A percentile compares a stretch with the other conserved stretches of the same genome.
phyloP scores from a whole-genome alignment of 2,329 filamentous ascomycete species.

The Monosporascus ibericus region DNA sequence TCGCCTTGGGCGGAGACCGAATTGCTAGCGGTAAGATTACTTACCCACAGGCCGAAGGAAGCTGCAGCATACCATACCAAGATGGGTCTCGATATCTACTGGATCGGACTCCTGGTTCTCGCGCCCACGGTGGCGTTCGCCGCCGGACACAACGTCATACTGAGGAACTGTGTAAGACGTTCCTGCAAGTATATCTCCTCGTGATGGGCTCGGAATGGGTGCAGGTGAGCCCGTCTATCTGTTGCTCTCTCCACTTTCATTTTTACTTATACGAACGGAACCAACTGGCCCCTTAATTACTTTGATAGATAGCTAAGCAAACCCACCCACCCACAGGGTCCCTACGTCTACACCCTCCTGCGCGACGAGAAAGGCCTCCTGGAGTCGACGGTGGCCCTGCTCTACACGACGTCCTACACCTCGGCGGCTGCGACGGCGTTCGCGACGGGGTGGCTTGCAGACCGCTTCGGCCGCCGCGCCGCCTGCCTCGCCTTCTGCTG shows the following conservation, averaged over 20 bases:
- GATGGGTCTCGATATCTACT: constrained; percentile 20
- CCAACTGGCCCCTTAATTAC: no score
- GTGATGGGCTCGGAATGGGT: constrained; percentile 48
- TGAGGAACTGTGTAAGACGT: constrained; percentile 13
- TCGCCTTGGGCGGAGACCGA: no score
- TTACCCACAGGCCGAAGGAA: no score
- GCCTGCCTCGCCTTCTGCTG: constrained; percentile 51
- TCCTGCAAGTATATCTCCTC: constrained; percentile 37
- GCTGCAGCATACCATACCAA: background rate
- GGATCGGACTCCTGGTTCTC: constrained; percentile 17
- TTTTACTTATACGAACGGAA: no score
- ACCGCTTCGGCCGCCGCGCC: constrained; percentile 42
- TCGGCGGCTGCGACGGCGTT: constrained; percentile 37
- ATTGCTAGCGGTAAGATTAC: no score
- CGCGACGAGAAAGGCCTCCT: constrained; percentile 23
- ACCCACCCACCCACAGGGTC: constrained; percentile 9
- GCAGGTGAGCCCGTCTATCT: constrained; percentile 28
- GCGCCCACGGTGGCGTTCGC: constrained; percentile 12
- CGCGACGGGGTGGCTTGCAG: constrained; percentile 41
- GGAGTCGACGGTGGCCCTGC: constrained; percentile 27
- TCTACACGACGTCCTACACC: constrained; percentile 39
- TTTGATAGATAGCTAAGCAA: background rate
- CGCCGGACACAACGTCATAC: constrained; percentile 9
- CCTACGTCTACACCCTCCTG: constrained; percentile 26
- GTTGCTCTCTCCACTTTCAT: no score